Percentiles rank a stretch among this genome's conserved stretches.
phyloP scores from a whole-genome alignment of 495 filamentous ascomycete genomes.

The Neurospora sp. region DNA sequence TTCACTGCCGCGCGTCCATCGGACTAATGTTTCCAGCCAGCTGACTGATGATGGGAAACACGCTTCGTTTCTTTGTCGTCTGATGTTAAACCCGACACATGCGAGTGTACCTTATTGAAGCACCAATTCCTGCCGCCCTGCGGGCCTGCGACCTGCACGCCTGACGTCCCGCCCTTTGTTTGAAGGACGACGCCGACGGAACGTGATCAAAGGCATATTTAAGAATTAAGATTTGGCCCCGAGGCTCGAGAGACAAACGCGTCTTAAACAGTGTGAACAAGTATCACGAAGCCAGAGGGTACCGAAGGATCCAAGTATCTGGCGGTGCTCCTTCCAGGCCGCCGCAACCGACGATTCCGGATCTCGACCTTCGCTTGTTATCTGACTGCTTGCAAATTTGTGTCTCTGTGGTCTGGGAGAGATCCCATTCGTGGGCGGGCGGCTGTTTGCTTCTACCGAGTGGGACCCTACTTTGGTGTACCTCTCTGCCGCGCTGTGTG shows the following conservation, averaged over 20 bases:
- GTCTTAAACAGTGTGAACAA: neutral
- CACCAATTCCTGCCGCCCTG: neutral
- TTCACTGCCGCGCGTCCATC: neutral
- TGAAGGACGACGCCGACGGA: neutral
- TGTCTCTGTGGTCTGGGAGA: neutral
- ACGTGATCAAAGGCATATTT: neutral
- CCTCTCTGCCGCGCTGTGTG: neutral
- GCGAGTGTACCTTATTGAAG: neutral
- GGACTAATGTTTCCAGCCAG: neutral
- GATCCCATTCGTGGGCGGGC: neutral
- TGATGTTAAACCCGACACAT: neutral
- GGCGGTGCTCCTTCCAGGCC: neutral
- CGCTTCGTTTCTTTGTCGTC: neutral
- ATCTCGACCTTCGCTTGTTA: neutral
- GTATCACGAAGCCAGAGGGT: neutral
- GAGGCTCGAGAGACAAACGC: neutral
- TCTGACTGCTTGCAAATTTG: neutral
- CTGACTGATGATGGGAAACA: neutral
- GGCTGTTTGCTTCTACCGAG: neutral
- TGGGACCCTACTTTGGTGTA: neutral
- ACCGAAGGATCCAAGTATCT: neutral
- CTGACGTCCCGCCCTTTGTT: neutral
- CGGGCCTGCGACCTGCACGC: neutral
- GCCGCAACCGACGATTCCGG: neutral
- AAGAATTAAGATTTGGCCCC: neutral